Evolutionary conservation across 2,329 filamentous ascomycete genomes (phyloP).

Genomic region (Verticillium klebahnii): DNA sequence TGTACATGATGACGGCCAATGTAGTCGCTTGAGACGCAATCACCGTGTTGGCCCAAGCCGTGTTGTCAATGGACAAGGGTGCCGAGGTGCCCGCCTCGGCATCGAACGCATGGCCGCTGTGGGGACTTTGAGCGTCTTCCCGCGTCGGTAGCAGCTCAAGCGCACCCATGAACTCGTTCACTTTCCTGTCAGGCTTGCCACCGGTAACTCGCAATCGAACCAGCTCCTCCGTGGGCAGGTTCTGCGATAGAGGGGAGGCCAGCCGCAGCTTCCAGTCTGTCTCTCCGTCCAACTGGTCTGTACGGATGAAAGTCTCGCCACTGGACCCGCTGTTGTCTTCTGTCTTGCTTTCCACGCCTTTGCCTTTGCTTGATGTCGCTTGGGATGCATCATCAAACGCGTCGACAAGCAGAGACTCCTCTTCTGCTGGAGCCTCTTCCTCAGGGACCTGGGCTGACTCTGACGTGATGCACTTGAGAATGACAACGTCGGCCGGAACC

Average conservation of each 20-base stretch:
- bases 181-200: constrained; percentile 86
- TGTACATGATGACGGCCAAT: constrained; percentile 88
- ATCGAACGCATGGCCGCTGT: constrained; percentile 17
- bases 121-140: constrained; percentile 40
- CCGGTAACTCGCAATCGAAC: constrained; percentile 67
- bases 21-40: constrained; percentile 89
- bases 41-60: constrained; percentile 97
- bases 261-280: constrained; percentile 97
- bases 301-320: constrained; percentile 94
- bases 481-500: constrained; percentile 89
- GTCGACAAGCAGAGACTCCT: constrained; percentile 37
- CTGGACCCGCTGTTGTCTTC: constrained; percentile 40
- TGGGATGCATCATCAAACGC: constrained; percentile 11
- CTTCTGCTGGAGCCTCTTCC: constrained; percentile 22
- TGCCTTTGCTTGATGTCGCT: constrained; percentile 21
- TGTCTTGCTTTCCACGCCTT: constrained; percentile 16
- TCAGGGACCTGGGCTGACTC: constrained; percentile 38
- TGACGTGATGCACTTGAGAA: constrained; percentile 72
- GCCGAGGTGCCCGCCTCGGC: constrained; percentile 49
- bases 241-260: constrained; percentile 80
- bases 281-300: constrained; percentile 94
- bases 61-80: constrained; percentile 89
- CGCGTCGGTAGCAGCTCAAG: constrained; percentile 65
- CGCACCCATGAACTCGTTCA: constrained; percentile 93
- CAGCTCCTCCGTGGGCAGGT: constrained; percentile 68